Conservation (phyloP, 2,329 filamentous ascomycete genomes). For the Talaromyces funiculosus region DNA sequence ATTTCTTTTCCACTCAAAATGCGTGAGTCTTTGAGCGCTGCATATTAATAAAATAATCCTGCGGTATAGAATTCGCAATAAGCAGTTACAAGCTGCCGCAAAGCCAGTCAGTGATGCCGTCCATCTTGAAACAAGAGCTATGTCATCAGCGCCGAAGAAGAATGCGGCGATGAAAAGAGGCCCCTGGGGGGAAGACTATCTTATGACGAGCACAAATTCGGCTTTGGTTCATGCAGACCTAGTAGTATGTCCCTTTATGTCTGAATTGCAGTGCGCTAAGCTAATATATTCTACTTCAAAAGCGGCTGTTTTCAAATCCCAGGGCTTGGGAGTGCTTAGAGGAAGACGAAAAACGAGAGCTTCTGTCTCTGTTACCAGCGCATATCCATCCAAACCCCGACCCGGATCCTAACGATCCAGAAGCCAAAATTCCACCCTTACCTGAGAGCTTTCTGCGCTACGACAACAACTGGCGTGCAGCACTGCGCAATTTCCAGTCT, state of each 20-base stretch:
- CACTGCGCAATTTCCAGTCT: conserved; percentile 50
- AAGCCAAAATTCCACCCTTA: conserved; percentile 34
- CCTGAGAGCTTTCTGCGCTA: conserved; percentile 39
- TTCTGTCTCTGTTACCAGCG: conserved; percentile 36
- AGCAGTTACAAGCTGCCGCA: conserved; percentile 19
- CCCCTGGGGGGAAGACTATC: conserved; percentile 33
- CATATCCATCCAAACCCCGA: conserved; percentile 35
- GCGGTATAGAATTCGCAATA: conserved; percentile 18
- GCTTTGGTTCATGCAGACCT: conserved; percentile 32
- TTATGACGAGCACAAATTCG: conserved; percentile 36
- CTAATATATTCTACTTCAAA: not conserved
- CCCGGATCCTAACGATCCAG: conserved; percentile 22
- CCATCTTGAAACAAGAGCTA: conserved; percentile 20
- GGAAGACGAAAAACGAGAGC: conserved; percentile 37
- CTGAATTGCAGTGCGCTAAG: not conserved
- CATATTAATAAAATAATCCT: not conserved
- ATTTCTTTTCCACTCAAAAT: not conserved
- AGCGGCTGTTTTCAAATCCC: conserved; percentile 38
- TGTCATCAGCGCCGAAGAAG: conserved; percentile 29
- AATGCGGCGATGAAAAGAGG: conserved; percentile 32
- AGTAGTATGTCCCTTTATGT: conserved; percentile 27
- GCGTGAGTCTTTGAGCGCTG: not conserved
- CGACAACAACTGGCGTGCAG: conserved; percentile 47
- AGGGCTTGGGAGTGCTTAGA: conserved; percentile 39
- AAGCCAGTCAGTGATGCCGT: conserved; percentile 21